phyloP scores from a whole-genome alignment of 768 basidiomycete genomes.

The Leccinellum rugosiceps region DNA sequence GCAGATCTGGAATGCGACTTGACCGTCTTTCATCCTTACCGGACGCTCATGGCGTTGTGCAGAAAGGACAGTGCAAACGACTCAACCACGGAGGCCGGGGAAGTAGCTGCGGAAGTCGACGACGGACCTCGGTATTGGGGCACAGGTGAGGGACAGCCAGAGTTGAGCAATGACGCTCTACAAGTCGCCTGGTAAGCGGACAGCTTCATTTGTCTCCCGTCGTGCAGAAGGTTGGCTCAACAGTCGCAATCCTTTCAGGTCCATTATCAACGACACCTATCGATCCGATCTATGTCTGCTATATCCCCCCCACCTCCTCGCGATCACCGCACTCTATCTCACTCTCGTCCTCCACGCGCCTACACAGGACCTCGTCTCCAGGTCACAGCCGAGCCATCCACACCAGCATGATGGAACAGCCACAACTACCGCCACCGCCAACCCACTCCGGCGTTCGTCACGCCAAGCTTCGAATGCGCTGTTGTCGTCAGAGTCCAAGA shows the following conservation, averaged over 20 bases:
- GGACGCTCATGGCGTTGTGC: slow-evolving; percentile 77
- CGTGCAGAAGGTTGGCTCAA: background rate
- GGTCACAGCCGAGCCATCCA: slow-evolving; percentile 26
- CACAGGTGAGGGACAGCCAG: slow-evolving; percentile 73
- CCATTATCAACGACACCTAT: slow-evolving; percentile 95
- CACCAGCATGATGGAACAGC: background rate
- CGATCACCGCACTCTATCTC: slow-evolving; percentile 88
- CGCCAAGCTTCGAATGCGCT: slow-evolving; percentile 40
- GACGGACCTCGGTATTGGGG: slow-evolving; percentile 73
- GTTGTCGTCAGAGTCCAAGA: slow-evolving; percentile 23
- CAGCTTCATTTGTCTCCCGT: background rate
- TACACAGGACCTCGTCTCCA: slow-evolving; percentile 44
- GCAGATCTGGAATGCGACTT: slow-evolving; percentile 96
- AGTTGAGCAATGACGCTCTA: slow-evolving; percentile 69
- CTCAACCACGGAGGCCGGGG: slow-evolving; percentile 52
- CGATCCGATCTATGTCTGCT: slow-evolving; percentile 91
- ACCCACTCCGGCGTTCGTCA: slow-evolving; percentile 54
- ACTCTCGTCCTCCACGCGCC: slow-evolving; percentile 73
- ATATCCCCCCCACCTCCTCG: slow-evolving; percentile 93
- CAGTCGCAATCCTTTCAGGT: slow-evolving; percentile 53
- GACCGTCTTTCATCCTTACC: slow-evolving; percentile 92
- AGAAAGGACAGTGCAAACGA: slow-evolving; percentile 48
- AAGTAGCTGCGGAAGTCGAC: slow-evolving; percentile 50
- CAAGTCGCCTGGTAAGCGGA: slow-evolving; percentile 84
- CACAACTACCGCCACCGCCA: slow-evolving; percentile 4